Evolutionary conservation across 768 basidiomycete genomes (phyloP), one percentile per base, ranked within the genome.

Genomic region (Leccinellum rugosiceps): DNA sequence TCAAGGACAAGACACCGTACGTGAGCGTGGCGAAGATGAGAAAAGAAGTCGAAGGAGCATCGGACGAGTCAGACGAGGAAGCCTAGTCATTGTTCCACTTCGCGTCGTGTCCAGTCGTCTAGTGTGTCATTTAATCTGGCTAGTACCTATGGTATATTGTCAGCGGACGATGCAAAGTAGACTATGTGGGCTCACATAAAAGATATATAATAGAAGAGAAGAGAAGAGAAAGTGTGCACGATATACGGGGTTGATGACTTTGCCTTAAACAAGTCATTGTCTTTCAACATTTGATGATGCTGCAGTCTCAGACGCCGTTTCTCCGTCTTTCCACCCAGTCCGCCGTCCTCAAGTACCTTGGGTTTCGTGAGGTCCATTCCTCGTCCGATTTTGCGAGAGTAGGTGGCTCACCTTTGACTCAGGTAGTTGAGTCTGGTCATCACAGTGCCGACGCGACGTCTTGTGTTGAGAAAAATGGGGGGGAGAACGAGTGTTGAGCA

Each of bases 251-350:
- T 3, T 14, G 28, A 35, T 65, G 72, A 92, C 69, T 92, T 90
- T 17, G 86, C 86, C 69, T 85, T 87, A 86, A 95, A 87, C 72
- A 95, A 86, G 66, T 97, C 95, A 52, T 79, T 79, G 50, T 91
- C 91, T 68, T 87, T 88, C 69, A 95, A 89, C 48, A 76, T 79
- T 68, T 85, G 81, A 54, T 84, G 78, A 53, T 87, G 90, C 59
- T 80, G 80, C 65, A 75, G 75, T 66, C 89, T 76, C 72, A 88
- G 75, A 56, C 75, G 74, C 55, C 78, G 74, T 50, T 83, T 78
- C 70, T 82, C 80, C 51, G 77, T 83, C 69, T 82, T 80, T 21
- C 90, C 87, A 19, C 88, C 90, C 1, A 85, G 88, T 1, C 87
- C 87, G 59, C 90, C 88, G 53, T 90, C 87, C 19, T 79, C 79